phyloP scores from a whole-genome alignment of 2,329 filamentous ascomycete genomes.

The Exophiala spinifera region DNA sequence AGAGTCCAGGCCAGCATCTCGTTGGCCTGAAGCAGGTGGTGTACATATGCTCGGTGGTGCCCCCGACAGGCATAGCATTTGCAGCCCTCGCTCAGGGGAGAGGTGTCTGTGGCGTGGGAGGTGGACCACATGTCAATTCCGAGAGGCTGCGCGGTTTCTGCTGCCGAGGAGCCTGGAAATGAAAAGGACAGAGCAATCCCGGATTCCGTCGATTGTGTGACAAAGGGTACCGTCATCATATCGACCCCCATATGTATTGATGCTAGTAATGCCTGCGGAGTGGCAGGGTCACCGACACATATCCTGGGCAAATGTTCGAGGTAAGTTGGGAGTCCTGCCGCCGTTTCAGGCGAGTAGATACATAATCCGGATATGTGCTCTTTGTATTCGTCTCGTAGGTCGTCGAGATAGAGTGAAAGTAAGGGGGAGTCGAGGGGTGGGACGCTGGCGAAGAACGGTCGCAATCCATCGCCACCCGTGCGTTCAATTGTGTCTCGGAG shows the following conservation, averaged over 20 bases:
- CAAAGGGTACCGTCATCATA: conserved; percentile 72
- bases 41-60: conserved; percentile 83
- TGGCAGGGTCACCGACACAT: conserved; percentile 65
- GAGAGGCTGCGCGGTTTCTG: conserved; percentile 41
- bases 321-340: conserved; percentile 62
- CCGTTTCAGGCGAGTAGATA: conserved; percentile 69
- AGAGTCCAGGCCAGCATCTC: conserved; percentile 97
- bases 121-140: conserved; percentile 76
- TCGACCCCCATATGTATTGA: conserved; percentile 77
- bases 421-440: conserved; percentile 71
- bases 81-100: conserved; percentile 63
- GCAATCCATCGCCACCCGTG: not conserved
- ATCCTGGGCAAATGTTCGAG: conserved; percentile 68
- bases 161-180: conserved; percentile 55
- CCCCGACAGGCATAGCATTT: conserved; percentile 76
- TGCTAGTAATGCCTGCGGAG: conserved; percentile 72
- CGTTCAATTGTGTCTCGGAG: conserved; percentile 57
- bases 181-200: conserved; percentile 79
- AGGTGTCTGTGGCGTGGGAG: conserved; percentile 58
- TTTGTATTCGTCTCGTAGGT: conserved; percentile 63
- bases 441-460: conserved; percentile 63
- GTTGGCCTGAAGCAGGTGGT: conserved; percentile 82
- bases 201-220: conserved; percentile 71
- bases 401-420: conserved; percentile 77
- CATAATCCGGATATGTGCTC: conserved; percentile 66